Conservation (phyloP, 495 filamentous ascomycete genomes). For the Xylaria curta region DNA sequence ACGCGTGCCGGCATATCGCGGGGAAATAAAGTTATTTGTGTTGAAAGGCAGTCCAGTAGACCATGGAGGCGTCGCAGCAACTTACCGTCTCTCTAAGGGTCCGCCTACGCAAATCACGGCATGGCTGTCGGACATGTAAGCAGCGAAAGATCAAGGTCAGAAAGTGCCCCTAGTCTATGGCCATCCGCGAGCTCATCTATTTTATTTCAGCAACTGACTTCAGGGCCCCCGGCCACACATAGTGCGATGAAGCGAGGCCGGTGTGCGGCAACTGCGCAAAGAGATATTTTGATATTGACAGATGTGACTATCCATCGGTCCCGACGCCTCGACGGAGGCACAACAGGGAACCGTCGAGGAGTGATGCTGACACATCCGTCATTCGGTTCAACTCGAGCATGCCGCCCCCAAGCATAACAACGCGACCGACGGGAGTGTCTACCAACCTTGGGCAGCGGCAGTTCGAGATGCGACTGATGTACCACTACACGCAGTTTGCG, state of each 20-base stretch:
- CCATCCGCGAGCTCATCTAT: neutral
- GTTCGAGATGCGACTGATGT: slow-evolving; percentile 27
- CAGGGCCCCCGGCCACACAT: neutral
- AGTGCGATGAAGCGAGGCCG: slow-evolving; percentile 25
- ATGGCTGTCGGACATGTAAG: slow-evolving; percentile 26
- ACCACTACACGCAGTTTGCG: slow-evolving; percentile 23
- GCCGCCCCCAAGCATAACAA: neutral
- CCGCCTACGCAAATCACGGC: slow-evolving; percentile 26
- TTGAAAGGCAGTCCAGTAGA: neutral
- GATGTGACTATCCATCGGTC: slow-evolving; percentile 22
- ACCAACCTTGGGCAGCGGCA: slow-evolving; percentile 9
- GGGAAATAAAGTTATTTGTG: neutral
- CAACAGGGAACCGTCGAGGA: neutral
- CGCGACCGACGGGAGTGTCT: slow-evolving; percentile 19
- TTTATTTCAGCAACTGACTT: neutral
- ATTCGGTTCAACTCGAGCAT: neutral
- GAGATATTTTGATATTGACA: slow-evolving; percentile 21
- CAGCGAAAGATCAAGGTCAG: slow-evolving; percentile 27
- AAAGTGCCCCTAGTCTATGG: neutral
- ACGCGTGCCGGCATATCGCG: neutral
- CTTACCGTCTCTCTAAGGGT: slow-evolving; percentile 11
- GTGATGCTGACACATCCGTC: neutral
- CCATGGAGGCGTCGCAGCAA: neutral
- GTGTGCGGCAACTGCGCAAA: slow-evolving; percentile 26
- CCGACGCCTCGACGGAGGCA: slow-evolving; percentile 10